phyloP scores from a whole-genome alignment of 805 yeast genomes.

The Candida boleticola region DNA sequence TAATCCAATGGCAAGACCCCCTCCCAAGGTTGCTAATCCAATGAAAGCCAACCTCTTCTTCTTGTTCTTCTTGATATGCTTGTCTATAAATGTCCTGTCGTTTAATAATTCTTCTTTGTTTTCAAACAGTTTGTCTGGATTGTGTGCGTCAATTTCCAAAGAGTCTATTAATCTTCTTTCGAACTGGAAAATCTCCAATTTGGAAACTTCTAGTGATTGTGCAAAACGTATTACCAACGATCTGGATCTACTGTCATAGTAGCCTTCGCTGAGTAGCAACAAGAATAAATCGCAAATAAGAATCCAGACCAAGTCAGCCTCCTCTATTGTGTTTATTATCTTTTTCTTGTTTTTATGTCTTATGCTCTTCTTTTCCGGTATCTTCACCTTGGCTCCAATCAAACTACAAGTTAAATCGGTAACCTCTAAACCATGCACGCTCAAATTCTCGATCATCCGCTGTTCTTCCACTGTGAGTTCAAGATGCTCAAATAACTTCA shows the following conservation, averaged over 20 bases:
- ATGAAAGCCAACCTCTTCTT: constrained; percentile 76
- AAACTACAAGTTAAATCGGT: constrained; percentile 68
- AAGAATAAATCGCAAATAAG: constrained; percentile 87
- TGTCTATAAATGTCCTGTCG: constrained; percentile 72
- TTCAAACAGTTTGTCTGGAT: constrained; percentile 45
- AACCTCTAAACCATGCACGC: constrained; percentile 79
- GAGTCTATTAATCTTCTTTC: constrained; percentile 90
- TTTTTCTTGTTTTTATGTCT: constrained; percentile 7
- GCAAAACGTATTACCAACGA: constrained; percentile 74
- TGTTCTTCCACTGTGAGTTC: constrained; percentile 76
- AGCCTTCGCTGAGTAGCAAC: constrained; percentile 74
- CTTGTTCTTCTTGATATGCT: constrained; percentile 64
- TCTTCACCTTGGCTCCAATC: constrained; percentile 19
- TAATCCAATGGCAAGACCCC: constrained; percentile 88
- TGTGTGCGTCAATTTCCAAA: constrained; percentile 67
- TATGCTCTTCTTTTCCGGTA: background rate
- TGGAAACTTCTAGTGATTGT: constrained; percentile 50
- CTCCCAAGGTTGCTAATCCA: constrained; percentile 95
- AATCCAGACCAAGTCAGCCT: constrained; percentile 72
- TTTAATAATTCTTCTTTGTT: constrained; percentile 70
- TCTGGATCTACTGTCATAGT: constrained; percentile 87
- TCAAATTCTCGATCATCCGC: constrained; percentile 80
- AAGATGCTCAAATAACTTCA: constrained; percentile 74
- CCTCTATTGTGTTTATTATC: constrained; percentile 6
- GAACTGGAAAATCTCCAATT: constrained; percentile 79